These are phyloP conservation scores for Stephania cephalantha DNA, from an alignment of 164 flowering plant genomes.

Conservation along the genomic window DNA sequence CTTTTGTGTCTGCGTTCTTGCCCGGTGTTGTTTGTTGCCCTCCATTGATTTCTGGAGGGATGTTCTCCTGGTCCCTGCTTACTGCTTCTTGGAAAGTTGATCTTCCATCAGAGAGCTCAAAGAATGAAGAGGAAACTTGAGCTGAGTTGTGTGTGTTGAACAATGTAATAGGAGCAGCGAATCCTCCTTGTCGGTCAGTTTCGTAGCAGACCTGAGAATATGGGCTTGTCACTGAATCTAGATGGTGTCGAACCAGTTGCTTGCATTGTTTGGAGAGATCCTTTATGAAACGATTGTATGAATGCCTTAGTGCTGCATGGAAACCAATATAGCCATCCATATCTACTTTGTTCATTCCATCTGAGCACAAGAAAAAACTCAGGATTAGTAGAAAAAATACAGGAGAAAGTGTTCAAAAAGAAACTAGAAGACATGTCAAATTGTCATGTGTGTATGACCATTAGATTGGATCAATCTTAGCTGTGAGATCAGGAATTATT, in stretches of 20 bases:
- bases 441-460: too few species aligned
- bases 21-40: slow-evolving; percentile 70
- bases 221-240: slow-evolving; percentile 96
- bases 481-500: too few species aligned
- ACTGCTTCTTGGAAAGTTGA: slow-evolving; percentile 26
- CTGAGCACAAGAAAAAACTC: slow-evolving; percentile 28
- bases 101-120: slow-evolving; percentile 60
- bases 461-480: neutral
- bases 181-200: slow-evolving; percentile 38
- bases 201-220: slow-evolving; percentile 83
- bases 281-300: slow-evolving; percentile 60
- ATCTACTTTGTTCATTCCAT: slow-evolving; percentile 42
- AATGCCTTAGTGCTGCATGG: slow-evolving; percentile 79
- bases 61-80: slow-evolving; percentile 60
- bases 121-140: slow-evolving; percentile 38
- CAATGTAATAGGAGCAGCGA: slow-evolving; percentile 27
- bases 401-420: neutral
- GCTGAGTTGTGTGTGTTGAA: slow-evolving; percentile 32
- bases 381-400: neutral
- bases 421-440: neutral
- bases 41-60: slow-evolving; percentile 53
- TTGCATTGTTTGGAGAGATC: slow-evolving; percentile 88
- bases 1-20: slow-evolving; percentile 49
- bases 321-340: slow-evolving; percentile 95
- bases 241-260: slow-evolving; percentile 82